Evolutionary conservation across 371 early-diverging fungal genomes (phyloP), one percentile per base, ranked within the genome.

Genomic region (Rhizopus sp.): DNA sequence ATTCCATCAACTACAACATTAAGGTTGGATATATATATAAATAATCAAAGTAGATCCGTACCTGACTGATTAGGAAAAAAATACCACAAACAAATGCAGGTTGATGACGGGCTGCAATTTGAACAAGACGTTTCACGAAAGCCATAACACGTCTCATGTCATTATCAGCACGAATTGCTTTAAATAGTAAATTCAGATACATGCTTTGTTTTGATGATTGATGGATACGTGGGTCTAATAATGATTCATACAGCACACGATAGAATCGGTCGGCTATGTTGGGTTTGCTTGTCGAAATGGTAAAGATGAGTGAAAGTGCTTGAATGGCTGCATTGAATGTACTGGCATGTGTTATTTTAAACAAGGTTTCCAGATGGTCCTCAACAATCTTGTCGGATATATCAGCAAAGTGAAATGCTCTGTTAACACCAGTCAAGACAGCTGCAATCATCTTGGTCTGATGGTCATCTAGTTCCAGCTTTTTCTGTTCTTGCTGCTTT

Each of bases 371-470:
- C 62, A 95, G 74, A 71, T 96, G 91, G 39, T 84, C 80, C 50
- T 93, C 87, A 63, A 85, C 86, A 9, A 82, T 81, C n/a, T 77
- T 79, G 62, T 90, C 89, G 3, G 88, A 85, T 15, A 96, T 75
- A 63, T 91, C 82, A 35, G 94, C 83, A 68, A 88, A 98, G 17
- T 96, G 96, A 73, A 95, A 93, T 8, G 96, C 94, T 46, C 98
- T 93, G 65, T 96, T 95, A 37, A 98, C 87, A 60, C 98, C 98
- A 0, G 97, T 96, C 46, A 98, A 75, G 30, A 97, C 78, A 4
- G 93, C 95, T n/a, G 91, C 90, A 70, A 97, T 83, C 80, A 95
- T 88, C 67, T 92, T 92, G 15, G 88, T 71, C 56, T 86, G 84
- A 47, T 87, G 87, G 15, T 89, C 83, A 35, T 86, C 89, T 38